Percentiles rank a stretch among this genome's conserved stretches.
These are phyloP conservation scores for Eucalyptus pauciflora DNA, from an alignment of 345 rosid species.

Conservation along the genomic window DNA sequence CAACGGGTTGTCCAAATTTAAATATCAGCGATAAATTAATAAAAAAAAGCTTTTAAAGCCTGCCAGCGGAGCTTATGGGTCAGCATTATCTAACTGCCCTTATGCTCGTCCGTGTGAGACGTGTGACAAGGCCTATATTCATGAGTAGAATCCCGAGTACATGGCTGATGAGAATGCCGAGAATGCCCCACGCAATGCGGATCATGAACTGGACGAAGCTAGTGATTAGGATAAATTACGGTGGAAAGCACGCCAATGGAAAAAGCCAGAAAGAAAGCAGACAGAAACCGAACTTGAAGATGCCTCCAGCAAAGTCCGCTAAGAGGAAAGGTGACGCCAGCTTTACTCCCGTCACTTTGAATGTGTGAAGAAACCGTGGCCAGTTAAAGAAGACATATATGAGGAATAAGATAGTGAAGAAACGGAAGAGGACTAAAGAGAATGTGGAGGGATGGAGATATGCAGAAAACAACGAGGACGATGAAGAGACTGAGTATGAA, in stretches of 20 bases:
- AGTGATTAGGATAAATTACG: constrained; percentile 65
- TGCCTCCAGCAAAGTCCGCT: constrained; percentile 45
- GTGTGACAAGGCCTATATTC: background rate
- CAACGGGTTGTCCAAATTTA: too few species aligned
- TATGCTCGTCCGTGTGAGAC: constrained; percentile 75
- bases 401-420: too few species aligned
- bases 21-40: too few species aligned
- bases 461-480: too few species aligned
- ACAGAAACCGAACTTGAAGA: constrained; percentile 48
- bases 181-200: constrained; percentile 26
- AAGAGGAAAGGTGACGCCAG: constrained; percentile 51
- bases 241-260: constrained; percentile 42
- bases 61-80: constrained; percentile 31
- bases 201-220: constrained; percentile 63
- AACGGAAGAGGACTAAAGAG: too few species aligned
- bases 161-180: constrained; percentile 41
- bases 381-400: constrained; percentile 19
- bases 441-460: too few species aligned
- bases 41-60: constrained; percentile 30
- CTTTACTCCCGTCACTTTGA: constrained; percentile 34
- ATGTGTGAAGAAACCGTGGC: constrained; percentile 50
- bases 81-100: constrained; percentile 71
- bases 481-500: constrained; percentile 61
- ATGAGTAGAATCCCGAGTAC: constrained; percentile 89
- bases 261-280: constrained; percentile 51